phyloP scores from a whole-genome alignment of 768 basidiomycete species.

The Leccinum broughii region DNA sequence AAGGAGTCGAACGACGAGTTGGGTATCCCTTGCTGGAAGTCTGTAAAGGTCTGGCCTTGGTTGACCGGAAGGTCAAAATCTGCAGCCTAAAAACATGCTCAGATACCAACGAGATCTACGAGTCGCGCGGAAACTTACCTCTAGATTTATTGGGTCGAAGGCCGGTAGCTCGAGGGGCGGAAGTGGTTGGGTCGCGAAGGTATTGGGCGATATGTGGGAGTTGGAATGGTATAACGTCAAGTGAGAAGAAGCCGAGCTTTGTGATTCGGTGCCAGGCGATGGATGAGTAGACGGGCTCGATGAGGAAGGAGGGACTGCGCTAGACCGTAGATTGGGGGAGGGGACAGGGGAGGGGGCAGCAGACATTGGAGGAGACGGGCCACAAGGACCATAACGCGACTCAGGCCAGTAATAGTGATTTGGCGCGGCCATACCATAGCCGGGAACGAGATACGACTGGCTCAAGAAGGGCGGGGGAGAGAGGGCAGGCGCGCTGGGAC shows the following conservation, averaged over 20 bases:
- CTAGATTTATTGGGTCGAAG: slow-evolving; percentile 4
- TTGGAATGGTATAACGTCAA: slow-evolving; percentile 4
- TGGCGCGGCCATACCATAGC: slow-evolving; percentile 11
- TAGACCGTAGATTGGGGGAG: slow-evolving; percentile 13
- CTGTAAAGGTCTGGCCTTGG: slow-evolving; percentile 8
- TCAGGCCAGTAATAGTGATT: slow-evolving; percentile 28
- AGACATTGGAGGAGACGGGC: slow-evolving; percentile 56
- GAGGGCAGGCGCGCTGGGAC: not conserved
- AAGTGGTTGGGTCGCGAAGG: slow-evolving; percentile 11
- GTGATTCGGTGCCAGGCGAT: slow-evolving; percentile 14
- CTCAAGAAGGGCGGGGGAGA: not conserved
- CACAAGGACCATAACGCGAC: slow-evolving; percentile 33
- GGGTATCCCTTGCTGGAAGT: not conserved
- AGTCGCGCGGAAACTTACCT: slow-evolving; percentile 11
- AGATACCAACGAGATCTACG: not conserved
- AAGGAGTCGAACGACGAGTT: slow-evolving; percentile 24
- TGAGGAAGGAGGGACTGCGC: slow-evolving; percentile 14
- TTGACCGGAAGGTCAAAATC: slow-evolving; percentile 16
- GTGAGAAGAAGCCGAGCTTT: slow-evolving; percentile 23
- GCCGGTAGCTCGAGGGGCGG: not conserved
- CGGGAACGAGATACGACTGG: slow-evolving; percentile 3
- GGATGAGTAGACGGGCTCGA: slow-evolving; percentile 10
- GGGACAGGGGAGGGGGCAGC: slow-evolving; percentile 48
- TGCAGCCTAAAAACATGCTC: slow-evolving; percentile 6
- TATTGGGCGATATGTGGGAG: slow-evolving; percentile 16